These are phyloP conservation scores for Pseudocercospora crystallina DNA, from an alignment of 2,329 filamentous ascomycete species.

Conservation along the genomic window DNA sequence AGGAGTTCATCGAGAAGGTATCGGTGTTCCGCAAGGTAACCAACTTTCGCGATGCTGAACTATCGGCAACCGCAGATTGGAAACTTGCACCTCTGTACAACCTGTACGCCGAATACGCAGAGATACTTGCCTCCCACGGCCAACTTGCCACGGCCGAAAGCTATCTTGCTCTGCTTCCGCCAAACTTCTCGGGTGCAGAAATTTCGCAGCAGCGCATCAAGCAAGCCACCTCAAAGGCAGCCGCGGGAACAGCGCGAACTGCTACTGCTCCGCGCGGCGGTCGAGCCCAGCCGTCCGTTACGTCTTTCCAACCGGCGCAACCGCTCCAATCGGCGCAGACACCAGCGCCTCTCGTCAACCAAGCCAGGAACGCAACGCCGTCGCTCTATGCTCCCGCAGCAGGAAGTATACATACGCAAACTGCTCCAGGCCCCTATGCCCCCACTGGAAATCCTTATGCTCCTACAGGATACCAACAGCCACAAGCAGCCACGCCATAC, in stretches of 20 bases:
- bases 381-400: conserved; percentile 42
- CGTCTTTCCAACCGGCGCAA: conserved; percentile 39
- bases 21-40: conserved; percentile 93
- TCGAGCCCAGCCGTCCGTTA: conserved; percentile 20
- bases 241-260: conserved; percentile 35
- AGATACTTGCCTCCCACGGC: conserved; percentile 88
- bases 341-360: conserved; percentile 44
- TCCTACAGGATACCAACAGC: conserved; percentile 42
- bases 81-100: conserved; percentile 85
- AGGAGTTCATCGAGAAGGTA: conserved; percentile 97
- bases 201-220: conserved; percentile 81
- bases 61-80: conserved; percentile 72
- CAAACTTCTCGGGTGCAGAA: conserved; percentile 81
- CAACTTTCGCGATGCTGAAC: conserved; percentile 81
- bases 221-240: conserved; percentile 66
- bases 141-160: conserved; percentile 83
- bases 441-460: conserved; percentile 33
- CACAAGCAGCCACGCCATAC: conserved; percentile 42
- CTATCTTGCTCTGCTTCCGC: conserved; percentile 84
- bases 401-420: conserved; percentile 13
- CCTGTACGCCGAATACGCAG: conserved; percentile 95
- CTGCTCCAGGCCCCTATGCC: conserved; percentile 50
- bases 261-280: conserved; percentile 33
- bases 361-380: conserved; percentile 32
- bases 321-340: conserved; percentile 30